Evolutionary conservation across 192 early-diverging fungal genomes (phyloP).

Genomic region (Chytriomyces sp.): DNA sequence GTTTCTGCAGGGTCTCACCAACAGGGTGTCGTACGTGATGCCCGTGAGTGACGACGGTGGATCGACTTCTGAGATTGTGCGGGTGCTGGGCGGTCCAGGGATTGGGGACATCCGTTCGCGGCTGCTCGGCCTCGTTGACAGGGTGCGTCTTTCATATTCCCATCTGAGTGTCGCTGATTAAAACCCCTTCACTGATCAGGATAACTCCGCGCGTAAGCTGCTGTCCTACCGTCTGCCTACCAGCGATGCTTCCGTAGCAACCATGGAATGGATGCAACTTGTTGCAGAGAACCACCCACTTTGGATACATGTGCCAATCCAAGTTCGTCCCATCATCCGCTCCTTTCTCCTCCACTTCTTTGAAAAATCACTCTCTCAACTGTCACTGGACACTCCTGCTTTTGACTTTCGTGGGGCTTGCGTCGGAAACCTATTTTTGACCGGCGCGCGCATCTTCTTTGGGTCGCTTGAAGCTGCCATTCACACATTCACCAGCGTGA

Average conservation of each 20-base stretch:
- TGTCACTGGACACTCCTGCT: constrained; percentile 33
- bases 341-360: constrained; percentile 72
- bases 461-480: constrained; percentile 67
- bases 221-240: constrained; percentile 69
- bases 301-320: constrained; percentile 50
- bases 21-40: constrained; percentile 67
- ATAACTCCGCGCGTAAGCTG: constrained; percentile 65
- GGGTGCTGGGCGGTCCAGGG: constrained; percentile 73
- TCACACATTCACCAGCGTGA: constrained; percentile 71
- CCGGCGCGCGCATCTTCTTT: constrained; percentile 75
- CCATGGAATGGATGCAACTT: constrained; percentile 71
- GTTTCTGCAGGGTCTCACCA: constrained; percentile 47
- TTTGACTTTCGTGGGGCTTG: constrained; percentile 76
- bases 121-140: constrained; percentile 65
- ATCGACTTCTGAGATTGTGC: constrained; percentile 61
- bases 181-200: constrained; percentile 31
- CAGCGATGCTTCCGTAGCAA: constrained; percentile 56
- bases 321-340: constrained; percentile 65
- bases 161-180: neutral
- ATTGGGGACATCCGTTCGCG: constrained; percentile 76
- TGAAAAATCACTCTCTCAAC: constrained; percentile 61
- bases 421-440: constrained; percentile 82
- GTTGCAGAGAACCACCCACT: constrained; percentile 69
- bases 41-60: constrained; percentile 74
- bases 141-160: constrained; percentile 39